Conservation (phyloP, 75 land plant genomes). For the Chamaecyparis obtusa region DNA sequence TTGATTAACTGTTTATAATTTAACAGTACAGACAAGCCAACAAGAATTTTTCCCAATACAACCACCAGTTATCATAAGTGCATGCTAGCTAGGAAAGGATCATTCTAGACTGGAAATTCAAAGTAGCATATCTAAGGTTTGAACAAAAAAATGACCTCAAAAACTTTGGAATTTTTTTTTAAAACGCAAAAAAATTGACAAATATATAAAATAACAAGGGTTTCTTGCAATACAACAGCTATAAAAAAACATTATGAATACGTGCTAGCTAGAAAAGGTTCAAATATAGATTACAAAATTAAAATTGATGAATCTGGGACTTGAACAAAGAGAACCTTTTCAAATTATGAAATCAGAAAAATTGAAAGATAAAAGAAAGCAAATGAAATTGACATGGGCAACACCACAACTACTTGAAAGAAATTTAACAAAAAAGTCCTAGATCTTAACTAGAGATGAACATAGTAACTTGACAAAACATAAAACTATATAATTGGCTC, state of each 20-base stretch:
- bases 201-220: background rate
- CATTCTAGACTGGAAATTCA: background rate
- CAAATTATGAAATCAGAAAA: background rate
- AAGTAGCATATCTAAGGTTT: background rate
- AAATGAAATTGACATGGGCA: background rate
- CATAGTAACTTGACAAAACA: too few species aligned
- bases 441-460: too few species aligned
- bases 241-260: too few species aligned
- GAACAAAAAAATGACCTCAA: background rate
- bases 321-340: background rate
- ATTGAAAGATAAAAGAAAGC: background rate
- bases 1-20: background rate
- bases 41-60: background rate
- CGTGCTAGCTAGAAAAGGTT: background rate
- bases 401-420: background rate
- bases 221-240: background rate
- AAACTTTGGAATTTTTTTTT: background rate
- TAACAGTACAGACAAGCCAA: background rate
- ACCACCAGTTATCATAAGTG: background rate
- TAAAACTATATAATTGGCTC: background rate
- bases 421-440: background rate
- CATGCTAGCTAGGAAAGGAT: background rate
- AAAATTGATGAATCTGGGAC: background rate
- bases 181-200: background rate
- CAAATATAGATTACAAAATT: background rate